Base-by-base conservation (phyloP, 257 asterid species). In the Petrea volubilis region DNA sequence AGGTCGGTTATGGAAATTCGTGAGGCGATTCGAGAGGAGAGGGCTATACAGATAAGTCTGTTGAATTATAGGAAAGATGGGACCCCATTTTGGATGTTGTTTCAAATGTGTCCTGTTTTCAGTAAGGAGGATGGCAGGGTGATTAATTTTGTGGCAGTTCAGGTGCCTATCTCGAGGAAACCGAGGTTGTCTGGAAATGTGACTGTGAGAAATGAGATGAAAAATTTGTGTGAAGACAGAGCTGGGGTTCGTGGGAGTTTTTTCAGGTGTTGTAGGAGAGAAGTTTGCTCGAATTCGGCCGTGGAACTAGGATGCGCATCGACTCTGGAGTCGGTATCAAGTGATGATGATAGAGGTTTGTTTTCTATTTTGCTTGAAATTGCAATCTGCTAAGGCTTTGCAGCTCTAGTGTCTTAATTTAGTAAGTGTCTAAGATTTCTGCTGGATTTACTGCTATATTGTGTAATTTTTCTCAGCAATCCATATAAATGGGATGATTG, bases 11-110 rank as follows among this genome's bases (percentile, higher is more conserved):
- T 92, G 96, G 93, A 77, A 68, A 90, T 95, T 70, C 80, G 99
- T 6, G 98, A 95, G 90, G 97, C 99, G 2, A 80, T 95, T 74
- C 80, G 96, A 9, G 94, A 75, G 82, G 99, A 85, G 91, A 87
- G 77, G 79, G 82, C 62, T 7, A 64, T 95, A 56, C 85, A 85
- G 74, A 63, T 83, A 38, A 90, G 78, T 77, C 47, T 95, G 82
- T 77, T 90, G 89, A 95, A 90, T 81, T 95, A 95, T 73, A 87
- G 91, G 85, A 95, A 92, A 77, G 95, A 95, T 41, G 98, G 98
- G 78, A 88, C 85, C 12, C 97, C 99, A 11, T 88, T 95, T 81
- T 92, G 99, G 98, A 87, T 92, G 92, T 74, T 95, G 81, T 90
- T 95, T 79, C 88, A 83, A 62, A 64, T 92, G 92, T 90, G 91